These are phyloP conservation scores for Yarrowia sp. DNA, from an alignment of 805 yeast species.

Conservation along the genomic window DNA sequence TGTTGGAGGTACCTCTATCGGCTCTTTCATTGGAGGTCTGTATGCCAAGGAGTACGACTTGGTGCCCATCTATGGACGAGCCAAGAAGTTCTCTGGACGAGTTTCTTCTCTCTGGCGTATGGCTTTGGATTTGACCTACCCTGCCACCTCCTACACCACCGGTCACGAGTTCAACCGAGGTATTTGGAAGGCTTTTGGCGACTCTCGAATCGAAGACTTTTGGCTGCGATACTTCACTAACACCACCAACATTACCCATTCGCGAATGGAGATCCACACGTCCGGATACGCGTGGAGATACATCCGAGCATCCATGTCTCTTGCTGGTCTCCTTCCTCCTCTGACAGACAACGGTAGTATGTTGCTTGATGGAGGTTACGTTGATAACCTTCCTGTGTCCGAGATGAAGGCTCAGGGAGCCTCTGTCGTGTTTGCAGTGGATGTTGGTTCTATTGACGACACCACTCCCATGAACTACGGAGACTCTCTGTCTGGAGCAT, in stretches of 20 bases:
- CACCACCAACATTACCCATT: slow-evolving; percentile 93
- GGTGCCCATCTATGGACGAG: slow-evolving; percentile 88
- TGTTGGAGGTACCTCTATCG: slow-evolving; percentile 96
- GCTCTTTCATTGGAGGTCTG: slow-evolving; percentile 93
- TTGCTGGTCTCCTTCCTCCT: slow-evolving; percentile 89
- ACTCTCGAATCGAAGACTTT: slow-evolving; percentile 90
- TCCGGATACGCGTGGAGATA: slow-evolving; percentile 96
- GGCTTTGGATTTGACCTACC: slow-evolving; percentile 84
- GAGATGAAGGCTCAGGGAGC: slow-evolving; percentile 95
- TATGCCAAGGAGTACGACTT: slow-evolving; percentile 92
- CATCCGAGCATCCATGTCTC: slow-evolving; percentile 93
- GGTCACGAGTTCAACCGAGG: slow-evolving; percentile 98
- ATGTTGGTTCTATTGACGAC: slow-evolving; percentile 95
- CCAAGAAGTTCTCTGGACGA: slow-evolving; percentile 84
- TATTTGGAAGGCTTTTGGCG: slow-evolving; percentile 96
- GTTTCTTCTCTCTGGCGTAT: slow-evolving; percentile 87
- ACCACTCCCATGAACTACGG: slow-evolving; percentile 90
- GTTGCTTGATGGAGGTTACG: slow-evolving; percentile 95
- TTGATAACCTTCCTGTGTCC: slow-evolving; percentile 88
- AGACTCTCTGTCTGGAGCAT: slow-evolving; percentile 87
- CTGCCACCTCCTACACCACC: slow-evolving; percentile 92
- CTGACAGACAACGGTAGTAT: slow-evolving; percentile 87
- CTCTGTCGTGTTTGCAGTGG: slow-evolving; percentile 85
- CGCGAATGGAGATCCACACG: slow-evolving; percentile 92
- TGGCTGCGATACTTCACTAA: slow-evolving; percentile 91